phyloP scores from a whole-genome alignment of 208 protist species.

The Trichomonas gallinae region DNA sequence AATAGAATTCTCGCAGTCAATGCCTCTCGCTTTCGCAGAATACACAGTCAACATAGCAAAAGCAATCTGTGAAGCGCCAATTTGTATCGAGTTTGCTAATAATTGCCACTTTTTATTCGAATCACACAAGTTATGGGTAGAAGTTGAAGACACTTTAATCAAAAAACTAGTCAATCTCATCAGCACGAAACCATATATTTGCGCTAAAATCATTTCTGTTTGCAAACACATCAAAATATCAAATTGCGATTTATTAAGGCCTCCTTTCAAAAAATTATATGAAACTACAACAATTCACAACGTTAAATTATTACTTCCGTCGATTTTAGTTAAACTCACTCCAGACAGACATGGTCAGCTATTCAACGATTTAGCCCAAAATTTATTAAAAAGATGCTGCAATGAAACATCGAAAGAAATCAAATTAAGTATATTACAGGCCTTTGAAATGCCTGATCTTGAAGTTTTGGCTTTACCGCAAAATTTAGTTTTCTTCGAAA shows the following conservation, averaged over 20 bases:
- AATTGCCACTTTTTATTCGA: not conserved
- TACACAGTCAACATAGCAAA: not conserved
- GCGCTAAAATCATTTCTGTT: not conserved
- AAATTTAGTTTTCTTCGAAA: not conserved
- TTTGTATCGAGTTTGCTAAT: not conserved
- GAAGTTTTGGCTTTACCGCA: not conserved
- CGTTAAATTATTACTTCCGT: not conserved
- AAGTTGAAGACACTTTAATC: not conserved
- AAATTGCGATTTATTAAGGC: not conserved
- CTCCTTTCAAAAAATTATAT: not conserved
- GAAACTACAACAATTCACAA: not conserved
- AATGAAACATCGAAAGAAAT: not conserved
- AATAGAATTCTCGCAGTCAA: not conserved
- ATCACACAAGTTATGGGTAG: not conserved
- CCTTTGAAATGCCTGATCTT: not conserved
- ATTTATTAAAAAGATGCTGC: not conserved
- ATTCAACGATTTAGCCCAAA: not conserved
- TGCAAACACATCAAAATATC: not conserved
- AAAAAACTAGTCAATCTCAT: not conserved
- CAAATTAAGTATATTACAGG: not conserved
- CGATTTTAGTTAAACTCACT: not conserved
- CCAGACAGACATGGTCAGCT: not conserved
- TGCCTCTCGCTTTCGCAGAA: not conserved
- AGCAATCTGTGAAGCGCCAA: not conserved
- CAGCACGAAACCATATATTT: not conserved